Percentiles rank a stretch among this genome's conserved stretches.
phyloP scores from a whole-genome alignment of 495 filamentous ascomycete species.

The Hypoxylon intermedium region DNA sequence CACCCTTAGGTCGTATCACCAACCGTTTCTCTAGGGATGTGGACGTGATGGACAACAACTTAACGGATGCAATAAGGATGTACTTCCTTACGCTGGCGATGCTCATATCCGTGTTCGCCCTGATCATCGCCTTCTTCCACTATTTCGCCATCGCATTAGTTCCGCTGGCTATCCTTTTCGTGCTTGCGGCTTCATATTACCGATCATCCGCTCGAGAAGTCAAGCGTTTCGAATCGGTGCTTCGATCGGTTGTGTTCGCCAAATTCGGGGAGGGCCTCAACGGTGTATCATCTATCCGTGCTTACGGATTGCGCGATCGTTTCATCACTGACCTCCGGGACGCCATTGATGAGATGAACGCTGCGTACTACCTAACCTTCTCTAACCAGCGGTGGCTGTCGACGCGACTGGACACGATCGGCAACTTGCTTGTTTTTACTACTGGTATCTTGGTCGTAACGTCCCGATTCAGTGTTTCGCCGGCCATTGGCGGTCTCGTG shows the following conservation, averaged over 20 bases:
- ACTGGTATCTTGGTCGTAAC: constrained; percentile 92
- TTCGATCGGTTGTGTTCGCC: constrained; percentile 87
- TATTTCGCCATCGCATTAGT: constrained; percentile 92
- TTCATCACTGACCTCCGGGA: constrained; percentile 72
- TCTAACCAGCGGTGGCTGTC: constrained; percentile 93
- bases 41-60: constrained; percentile 92
- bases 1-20: constrained; percentile 92
- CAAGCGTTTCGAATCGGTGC: constrained; percentile 89
- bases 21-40: constrained; percentile 97
- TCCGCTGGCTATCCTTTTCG: constrained; percentile 78
- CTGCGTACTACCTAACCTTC: constrained; percentile 92
- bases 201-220: constrained; percentile 89
- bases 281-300: constrained; percentile 83
- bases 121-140: constrained; percentile 92
- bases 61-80: constrained; percentile 91
- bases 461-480: constrained; percentile 84
- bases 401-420: constrained; percentile 81
- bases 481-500: constrained; percentile 85
- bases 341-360: constrained; percentile 87
- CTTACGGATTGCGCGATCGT: constrained; percentile 78
- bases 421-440: constrained; percentile 81
- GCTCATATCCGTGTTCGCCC: constrained; percentile 77
- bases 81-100: constrained; percentile 85
- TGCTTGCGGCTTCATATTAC: constrained; percentile 87
- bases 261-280: constrained; percentile 88